Evolutionary conservation across 768 basidiomycete genomes (phyloP), one percentile per base, ranked within the genome.

Genomic region (Hebeloma cylindrosporum): DNA sequence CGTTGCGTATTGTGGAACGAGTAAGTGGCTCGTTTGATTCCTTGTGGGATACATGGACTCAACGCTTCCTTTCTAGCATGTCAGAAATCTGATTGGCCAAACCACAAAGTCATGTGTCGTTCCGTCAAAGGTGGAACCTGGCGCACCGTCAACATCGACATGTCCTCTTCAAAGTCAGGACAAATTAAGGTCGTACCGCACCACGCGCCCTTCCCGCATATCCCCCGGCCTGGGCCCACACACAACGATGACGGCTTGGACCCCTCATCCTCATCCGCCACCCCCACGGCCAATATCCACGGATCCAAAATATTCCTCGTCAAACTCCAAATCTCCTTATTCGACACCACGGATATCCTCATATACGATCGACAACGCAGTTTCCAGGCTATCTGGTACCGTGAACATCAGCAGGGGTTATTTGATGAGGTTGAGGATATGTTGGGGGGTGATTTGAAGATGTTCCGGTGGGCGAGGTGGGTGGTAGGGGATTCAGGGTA

Each of bases 281-380:
- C 34, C 7, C 44, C 57, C 2, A 61, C 60, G 3, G 54, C 58
- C 3, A 66, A 73, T 51, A 49, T 64, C 5, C 67, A 69, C 45
- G 60, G 59, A 21, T 60, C 64, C 7, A 65, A 65, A 23, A 52
- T 56, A 1, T 71, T 73, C 57, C 50, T 74, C 18, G 56, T 70
- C 53, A 74, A 73, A 45, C 57, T 73, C 10, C 70, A 73, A 40
- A 51, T 59, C 16, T 49, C 61, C 4, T 29, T 69, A 7, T 43
- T 56, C 6, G 37, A 66, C 6, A 13, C 47, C 10, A 35, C 35
- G 11, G 41, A 42, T 11, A 66, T 66, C 54, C 45, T 72, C 43
- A 51, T 73, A 2, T 72, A 75, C 43, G 74, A 74, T 47, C 58
- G 66, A 13, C 66, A 70, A 49, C 61, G 64, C 31, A 69, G 63